These are phyloP conservation scores for Asterochloris erici DNA, from an alignment of 139 green algal genomes.

Conservation along the genomic window DNA sequence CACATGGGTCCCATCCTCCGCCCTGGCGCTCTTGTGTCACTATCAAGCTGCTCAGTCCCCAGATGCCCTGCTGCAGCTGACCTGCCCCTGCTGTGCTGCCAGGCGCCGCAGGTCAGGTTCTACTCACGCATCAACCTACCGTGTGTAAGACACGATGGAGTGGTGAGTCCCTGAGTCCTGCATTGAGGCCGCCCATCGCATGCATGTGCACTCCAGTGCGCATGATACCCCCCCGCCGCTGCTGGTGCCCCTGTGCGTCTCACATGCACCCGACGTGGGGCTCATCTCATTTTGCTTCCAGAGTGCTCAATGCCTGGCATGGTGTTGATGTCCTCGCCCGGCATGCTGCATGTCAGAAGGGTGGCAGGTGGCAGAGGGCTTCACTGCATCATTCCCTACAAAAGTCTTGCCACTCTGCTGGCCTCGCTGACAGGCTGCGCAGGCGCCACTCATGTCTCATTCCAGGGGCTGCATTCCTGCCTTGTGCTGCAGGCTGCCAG, in stretches of 20 bases:
- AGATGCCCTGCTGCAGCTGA: too few relatives aligned
- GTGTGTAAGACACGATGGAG: constrained; percentile 41
- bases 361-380: neutral
- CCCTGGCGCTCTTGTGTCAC: too few relatives aligned
- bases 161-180: neutral
- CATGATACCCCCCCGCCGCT: too few relatives aligned
- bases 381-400: neutral
- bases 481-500: neutral
- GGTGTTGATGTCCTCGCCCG: too few relatives aligned
- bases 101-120: constrained; percentile 59
- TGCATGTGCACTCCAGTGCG: too few relatives aligned
- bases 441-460: neutral
- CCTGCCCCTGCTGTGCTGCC: neutral
- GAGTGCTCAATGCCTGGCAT: too few relatives aligned
- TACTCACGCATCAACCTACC: constrained; percentile 68
- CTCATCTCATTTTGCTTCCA: too few relatives aligned
- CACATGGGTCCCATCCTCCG: too few relatives aligned
- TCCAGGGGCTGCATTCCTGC: neutral
- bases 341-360: neutral
- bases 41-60: too few relatives aligned
- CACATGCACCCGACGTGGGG: too few relatives aligned
- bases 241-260: too few relatives aligned
- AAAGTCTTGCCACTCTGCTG: neutral
- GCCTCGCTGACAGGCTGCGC: neutral
- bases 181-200: neutral